Percentiles rank a stretch among this genome's conserved stretches.
Evolutionary conservation across 2,329 filamentous ascomycete species (phyloP).

Genomic region (Trichoderma sp.): DNA sequence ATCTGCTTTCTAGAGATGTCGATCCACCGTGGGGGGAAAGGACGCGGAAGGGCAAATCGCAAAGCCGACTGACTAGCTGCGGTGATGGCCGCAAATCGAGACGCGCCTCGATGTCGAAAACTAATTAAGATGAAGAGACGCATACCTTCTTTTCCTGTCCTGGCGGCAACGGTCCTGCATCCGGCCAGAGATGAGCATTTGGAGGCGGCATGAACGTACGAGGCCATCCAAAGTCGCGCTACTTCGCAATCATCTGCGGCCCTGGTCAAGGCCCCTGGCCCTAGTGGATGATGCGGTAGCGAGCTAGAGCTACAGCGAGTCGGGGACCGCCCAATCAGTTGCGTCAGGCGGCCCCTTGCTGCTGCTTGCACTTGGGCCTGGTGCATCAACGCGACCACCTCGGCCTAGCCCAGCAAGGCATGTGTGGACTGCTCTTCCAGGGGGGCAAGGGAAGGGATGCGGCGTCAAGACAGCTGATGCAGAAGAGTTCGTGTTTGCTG

Average conservation of each 20-base stretch:
- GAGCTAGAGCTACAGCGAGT: slow-evolving; percentile 34
- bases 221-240: slow-evolving; percentile 18
- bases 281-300: slow-evolving; percentile 27
- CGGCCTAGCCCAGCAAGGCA: slow-evolving; percentile 32
- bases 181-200: slow-evolving; percentile 11
- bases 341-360: slow-evolving; percentile 27
- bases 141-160: slow-evolving; percentile 14
- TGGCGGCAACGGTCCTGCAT: slow-evolving; percentile 27
- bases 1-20: slow-evolving; percentile 25
- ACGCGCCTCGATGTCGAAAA: not conserved
- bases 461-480: not conserved
- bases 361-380: slow-evolving; percentile 29
- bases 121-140: not conserved
- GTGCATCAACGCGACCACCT: slow-evolving; percentile 38
- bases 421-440: slow-evolving; percentile 30
- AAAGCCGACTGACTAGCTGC: not conserved
- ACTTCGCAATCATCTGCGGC: slow-evolving; percentile 28
- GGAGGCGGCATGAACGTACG: slow-evolving; percentile 17
- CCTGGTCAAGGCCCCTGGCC: slow-evolving; percentile 24
- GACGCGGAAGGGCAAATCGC: not conserved
- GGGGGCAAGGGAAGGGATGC: not conserved
- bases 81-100: not conserved
- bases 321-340: slow-evolving; percentile 37
- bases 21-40: slow-evolving; percentile 15
- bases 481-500: not conserved